These are phyloP conservation scores for Wickerhamomyces hampshirensis DNA, from an alignment of 805 yeast species.

Conservation along the genomic window DNA sequence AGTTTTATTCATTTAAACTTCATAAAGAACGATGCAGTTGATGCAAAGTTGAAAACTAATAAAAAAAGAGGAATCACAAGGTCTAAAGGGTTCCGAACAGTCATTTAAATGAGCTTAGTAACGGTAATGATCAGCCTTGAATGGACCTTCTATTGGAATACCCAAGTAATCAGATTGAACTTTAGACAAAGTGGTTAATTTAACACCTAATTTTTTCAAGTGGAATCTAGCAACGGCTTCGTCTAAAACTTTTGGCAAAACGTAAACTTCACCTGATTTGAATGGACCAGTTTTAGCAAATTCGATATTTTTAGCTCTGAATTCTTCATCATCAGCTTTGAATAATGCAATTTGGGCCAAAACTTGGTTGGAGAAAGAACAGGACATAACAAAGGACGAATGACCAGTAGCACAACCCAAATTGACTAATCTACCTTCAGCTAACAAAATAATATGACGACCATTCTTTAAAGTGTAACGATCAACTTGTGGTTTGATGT, in stretches of 20 bases:
- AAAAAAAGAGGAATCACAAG: not conserved
- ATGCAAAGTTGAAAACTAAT: slow-evolving; percentile 19
- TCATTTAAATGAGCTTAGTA: slow-evolving; percentile 46
- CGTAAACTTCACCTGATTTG: slow-evolving; percentile 81
- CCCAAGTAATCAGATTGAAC: slow-evolving; percentile 94
- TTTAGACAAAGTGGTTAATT: slow-evolving; percentile 66
- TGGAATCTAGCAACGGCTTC: slow-evolving; percentile 98
- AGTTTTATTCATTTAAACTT: too few relatives aligned
- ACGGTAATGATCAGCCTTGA: slow-evolving; percentile 97
- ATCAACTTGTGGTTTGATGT: slow-evolving; percentile 99
- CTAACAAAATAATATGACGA: slow-evolving; percentile 90
- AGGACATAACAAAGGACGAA: slow-evolving; percentile 98
- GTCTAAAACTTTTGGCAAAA: slow-evolving; percentile 95
- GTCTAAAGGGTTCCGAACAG: not conserved
- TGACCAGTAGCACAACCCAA: slow-evolving; percentile 99
- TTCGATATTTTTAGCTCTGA: slow-evolving; percentile 81
- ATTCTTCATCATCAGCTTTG: slow-evolving; percentile 78
- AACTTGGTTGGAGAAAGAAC: slow-evolving; percentile 99
- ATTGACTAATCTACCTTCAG: slow-evolving; percentile 99
- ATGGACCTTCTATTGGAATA: slow-evolving; percentile 90
- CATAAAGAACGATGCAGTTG: slow-evolving; percentile 20
- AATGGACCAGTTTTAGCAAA: slow-evolving; percentile 91
- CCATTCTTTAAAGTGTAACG: slow-evolving; percentile 87
- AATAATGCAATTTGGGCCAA: slow-evolving; percentile 96
- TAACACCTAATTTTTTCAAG: slow-evolving; percentile 90